Evolutionary conservation across 2,329 filamentous ascomycete species (phyloP).

Genomic region (Geosmithia putterillii): DNA sequence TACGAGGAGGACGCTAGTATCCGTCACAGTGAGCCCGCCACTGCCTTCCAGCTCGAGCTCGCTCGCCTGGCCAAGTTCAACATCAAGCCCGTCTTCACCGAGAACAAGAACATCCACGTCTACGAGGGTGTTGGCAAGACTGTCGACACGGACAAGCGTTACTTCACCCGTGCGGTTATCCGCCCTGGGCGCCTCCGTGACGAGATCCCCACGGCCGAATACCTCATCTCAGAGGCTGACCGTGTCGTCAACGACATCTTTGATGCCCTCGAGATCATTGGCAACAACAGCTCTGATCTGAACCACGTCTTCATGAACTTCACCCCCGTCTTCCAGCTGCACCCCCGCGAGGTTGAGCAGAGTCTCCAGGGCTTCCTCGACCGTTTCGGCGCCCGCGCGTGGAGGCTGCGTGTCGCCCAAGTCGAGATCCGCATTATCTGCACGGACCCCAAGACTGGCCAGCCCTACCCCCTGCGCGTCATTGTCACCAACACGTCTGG

Average conservation of each 20-base stretch:
- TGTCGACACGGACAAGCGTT: slow-evolving; percentile 91
- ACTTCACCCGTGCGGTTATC: slow-evolving; percentile 94
- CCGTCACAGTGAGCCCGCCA: slow-evolving; percentile 88
- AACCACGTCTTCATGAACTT: slow-evolving; percentile 99
- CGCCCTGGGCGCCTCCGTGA: slow-evolving; percentile 88
- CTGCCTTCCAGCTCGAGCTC: slow-evolving; percentile 97
- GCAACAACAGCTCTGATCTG: slow-evolving; percentile 97
- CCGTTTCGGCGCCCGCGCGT: slow-evolving; percentile 86
- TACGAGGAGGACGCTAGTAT: slow-evolving; percentile 92
- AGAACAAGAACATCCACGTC: slow-evolving; percentile 98
- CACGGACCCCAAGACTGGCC: slow-evolving; percentile 74
- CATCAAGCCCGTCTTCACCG: slow-evolving; percentile 96
- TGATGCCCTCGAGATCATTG: slow-evolving; percentile 94
- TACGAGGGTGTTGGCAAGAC: slow-evolving; percentile 95
- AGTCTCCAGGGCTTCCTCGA: slow-evolving; percentile 92
- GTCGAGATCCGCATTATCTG: slow-evolving; percentile 98
- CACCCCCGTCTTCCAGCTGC: slow-evolving; percentile 86
- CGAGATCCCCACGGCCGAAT: slow-evolving; percentile 96
- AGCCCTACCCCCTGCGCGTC: slow-evolving; percentile 84
- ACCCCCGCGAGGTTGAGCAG: slow-evolving; percentile 81
- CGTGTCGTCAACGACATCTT: slow-evolving; percentile 95
- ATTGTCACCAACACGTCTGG: slow-evolving; percentile 98
- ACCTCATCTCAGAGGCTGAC: slow-evolving; percentile 94
- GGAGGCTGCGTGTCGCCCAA: slow-evolving; percentile 91
- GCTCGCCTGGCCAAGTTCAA: slow-evolving; percentile 90